Conservation (phyloP, 208 protist species). For the Herpetomonas tarakana region DNA sequence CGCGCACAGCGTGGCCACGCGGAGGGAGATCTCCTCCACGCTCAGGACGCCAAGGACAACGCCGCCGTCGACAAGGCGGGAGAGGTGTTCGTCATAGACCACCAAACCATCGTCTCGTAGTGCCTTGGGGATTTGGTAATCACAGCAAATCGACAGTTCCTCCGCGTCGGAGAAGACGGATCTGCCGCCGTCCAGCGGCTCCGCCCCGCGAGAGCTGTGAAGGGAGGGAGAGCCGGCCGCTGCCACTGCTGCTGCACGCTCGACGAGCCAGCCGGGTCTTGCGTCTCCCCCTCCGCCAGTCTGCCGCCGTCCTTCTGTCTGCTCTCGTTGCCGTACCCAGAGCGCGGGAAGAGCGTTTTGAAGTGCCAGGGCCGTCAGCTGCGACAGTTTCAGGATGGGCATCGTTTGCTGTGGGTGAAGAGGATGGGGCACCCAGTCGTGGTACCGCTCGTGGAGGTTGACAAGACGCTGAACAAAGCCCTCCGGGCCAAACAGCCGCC, state of each 20-base stretch:
- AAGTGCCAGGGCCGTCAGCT: conserved; percentile 67
- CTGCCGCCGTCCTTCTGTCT: not conserved
- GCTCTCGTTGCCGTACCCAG: conserved; percentile 21
- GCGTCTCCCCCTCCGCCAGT: no score
- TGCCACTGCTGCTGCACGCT: no score
- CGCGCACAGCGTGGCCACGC: conserved; percentile 51
- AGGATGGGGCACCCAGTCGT: conserved; percentile 32
- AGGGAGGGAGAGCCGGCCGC: no score
- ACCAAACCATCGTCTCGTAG: conserved; percentile 62
- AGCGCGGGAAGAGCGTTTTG: conserved; percentile 43
- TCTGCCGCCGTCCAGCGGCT: no score
- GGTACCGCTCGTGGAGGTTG: conserved; percentile 59
- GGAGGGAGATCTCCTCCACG: conserved; percentile 63
- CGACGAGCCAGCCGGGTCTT: no score
- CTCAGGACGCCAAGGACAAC: conserved; percentile 39
- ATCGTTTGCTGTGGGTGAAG: conserved; percentile 16
- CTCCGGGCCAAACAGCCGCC: conserved; percentile 37
- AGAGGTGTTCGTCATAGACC: conserved; percentile 47
- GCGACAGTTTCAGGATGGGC: conserved; percentile 73
- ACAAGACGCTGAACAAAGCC: conserved; percentile 60
- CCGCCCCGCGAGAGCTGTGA: no score
- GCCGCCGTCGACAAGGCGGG: conserved; percentile 36
- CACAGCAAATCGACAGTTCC: conserved; percentile 73
- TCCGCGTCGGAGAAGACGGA: conserved; percentile 44
- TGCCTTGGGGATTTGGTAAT: conserved; percentile 86